Evolutionary conservation across 352 stramenopile species (phyloP).

Genomic region (Phytophthora sp.): DNA sequence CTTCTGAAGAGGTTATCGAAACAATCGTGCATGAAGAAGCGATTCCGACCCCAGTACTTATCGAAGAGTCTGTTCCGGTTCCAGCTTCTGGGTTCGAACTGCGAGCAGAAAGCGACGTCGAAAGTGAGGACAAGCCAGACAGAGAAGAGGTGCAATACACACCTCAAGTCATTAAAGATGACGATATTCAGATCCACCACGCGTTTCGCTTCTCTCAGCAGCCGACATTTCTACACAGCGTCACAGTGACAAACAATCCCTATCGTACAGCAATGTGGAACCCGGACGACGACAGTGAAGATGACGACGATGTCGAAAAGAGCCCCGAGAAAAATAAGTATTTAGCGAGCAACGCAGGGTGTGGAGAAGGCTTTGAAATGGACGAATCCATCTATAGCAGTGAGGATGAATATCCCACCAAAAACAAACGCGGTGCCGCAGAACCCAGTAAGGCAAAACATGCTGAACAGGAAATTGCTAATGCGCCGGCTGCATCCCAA

Average conservation of each 20-base stretch:
- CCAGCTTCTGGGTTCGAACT: neutral
- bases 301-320: constrained; percentile 25
- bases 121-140: neutral
- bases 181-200: constrained; percentile 25
- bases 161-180: constrained; percentile 15
- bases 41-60: neutral
- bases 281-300: constrained; percentile 51
- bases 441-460: too few species aligned
- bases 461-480: too few species aligned
- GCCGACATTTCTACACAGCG: constrained; percentile 43
- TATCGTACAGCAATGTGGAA: constrained; percentile 48
- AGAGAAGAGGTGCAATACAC: neutral
- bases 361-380: constrained; percentile 11
- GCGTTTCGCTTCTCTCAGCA: constrained; percentile 56
- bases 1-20: constrained; percentile 3
- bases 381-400: constrained; percentile 15
- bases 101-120: neutral
- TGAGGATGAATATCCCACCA: neutral
- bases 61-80: neutral
- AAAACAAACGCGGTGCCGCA: neutral
- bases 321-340: neutral
- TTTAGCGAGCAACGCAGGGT: neutral
- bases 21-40: neutral
- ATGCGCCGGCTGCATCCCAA: too few species aligned
- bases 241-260: constrained; percentile 43